These are phyloP conservation scores for Tephrocybe sp. DNA, from an alignment of 768 basidiomycete genomes.

Conservation along the genomic window DNA sequence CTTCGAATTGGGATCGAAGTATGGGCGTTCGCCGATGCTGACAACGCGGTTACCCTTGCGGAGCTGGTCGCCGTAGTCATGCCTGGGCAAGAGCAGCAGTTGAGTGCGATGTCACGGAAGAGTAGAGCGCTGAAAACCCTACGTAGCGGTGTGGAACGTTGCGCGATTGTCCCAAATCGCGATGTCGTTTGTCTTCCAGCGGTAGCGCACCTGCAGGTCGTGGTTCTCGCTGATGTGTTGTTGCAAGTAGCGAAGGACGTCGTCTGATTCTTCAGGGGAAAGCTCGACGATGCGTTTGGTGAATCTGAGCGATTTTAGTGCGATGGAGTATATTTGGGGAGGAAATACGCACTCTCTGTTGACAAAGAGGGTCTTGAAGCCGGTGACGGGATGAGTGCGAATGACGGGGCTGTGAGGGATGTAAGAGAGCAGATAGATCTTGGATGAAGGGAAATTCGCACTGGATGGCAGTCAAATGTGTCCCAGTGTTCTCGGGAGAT, in stretches of 20 bases:
- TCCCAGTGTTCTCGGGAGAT: conserved; percentile 51
- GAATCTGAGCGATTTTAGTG: conserved; percentile 35
- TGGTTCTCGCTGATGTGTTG: conserved; percentile 57
- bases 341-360: conserved; percentile 42
- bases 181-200: conserved; percentile 50
- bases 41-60: conserved; percentile 49
- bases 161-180: conserved; percentile 66
- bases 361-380: conserved; percentile 57
- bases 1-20: conserved; percentile 17
- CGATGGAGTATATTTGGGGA: too few relatives aligned
- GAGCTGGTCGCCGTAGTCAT: conserved; percentile 31
- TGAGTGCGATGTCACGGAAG: background rate
- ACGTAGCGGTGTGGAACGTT: conserved; percentile 49
- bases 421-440: background rate
- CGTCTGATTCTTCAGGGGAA: conserved; percentile 50
- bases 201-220: conserved; percentile 52
- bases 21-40: conserved; percentile 17
- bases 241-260: conserved; percentile 47
- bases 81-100: conserved; percentile 18
- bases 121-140: conserved; percentile 10
- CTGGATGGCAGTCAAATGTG: conserved; percentile 50
- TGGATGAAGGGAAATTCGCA: conserved; percentile 21
- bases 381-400: conserved; percentile 59
- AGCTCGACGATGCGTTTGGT: conserved; percentile 56
- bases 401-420: conserved; percentile 42